Percentiles rank a stretch among this genome's conserved stretches.
Conservation (phyloP, 305 asterid genomes). For the Solanum hybrid region DNA sequence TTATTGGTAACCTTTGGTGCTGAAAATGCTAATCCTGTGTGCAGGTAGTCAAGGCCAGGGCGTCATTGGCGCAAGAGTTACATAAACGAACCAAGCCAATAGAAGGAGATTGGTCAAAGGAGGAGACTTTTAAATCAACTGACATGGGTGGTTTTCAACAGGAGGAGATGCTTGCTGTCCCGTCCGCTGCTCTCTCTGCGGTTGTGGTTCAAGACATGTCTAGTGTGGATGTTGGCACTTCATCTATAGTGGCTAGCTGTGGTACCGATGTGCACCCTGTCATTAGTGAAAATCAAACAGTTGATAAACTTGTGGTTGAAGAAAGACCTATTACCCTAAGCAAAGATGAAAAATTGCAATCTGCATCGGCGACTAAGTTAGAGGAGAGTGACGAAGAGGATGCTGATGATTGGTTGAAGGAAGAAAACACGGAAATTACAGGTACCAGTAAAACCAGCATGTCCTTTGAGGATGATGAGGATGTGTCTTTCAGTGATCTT, state of each 20-base stretch:
- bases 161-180: constrained; percentile 48
- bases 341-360: constrained; percentile 19
- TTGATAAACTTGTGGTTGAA: constrained; percentile 33
- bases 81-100: constrained; percentile 29
- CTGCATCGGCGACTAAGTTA: constrained; percentile 19
- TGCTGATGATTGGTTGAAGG: constrained; percentile 93
- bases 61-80: constrained; percentile 46
- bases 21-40: background rate
- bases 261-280: constrained; percentile 32
- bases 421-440: constrained; percentile 49
- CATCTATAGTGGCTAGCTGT: constrained; percentile 18
- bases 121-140: constrained; percentile 23
- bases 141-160: constrained; percentile 21
- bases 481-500: constrained; percentile 95
- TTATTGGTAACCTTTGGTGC: constrained; percentile 2
- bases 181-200: constrained; percentile 21
- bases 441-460: constrained; percentile 30
- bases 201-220: constrained; percentile 20
- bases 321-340: constrained; percentile 28
- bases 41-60: constrained; percentile 77
- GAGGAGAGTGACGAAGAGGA: constrained; percentile 60
- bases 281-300: constrained; percentile 26
- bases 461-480: constrained; percentile 71
- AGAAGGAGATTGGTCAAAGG: constrained; percentile 20
- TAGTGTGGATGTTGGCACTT: constrained; percentile 19